Evolutionary conservation across 257 asterid genomes (phyloP), one percentile per base, ranked within the genome.

Genomic region (Solanum acaule): DNA sequence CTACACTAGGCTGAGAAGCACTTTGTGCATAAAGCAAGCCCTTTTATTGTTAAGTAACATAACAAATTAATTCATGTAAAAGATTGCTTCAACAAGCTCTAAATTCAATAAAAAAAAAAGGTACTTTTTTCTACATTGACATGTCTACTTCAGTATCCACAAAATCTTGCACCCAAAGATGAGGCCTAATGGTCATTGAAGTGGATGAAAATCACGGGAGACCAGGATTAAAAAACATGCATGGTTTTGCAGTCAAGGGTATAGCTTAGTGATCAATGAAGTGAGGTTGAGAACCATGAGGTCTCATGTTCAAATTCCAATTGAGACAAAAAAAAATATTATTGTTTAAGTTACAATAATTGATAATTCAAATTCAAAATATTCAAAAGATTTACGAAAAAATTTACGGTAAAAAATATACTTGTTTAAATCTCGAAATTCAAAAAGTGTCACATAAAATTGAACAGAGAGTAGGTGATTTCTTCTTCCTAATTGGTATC

Each of bases 401-500:
- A 31, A 31, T 31, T 31, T 31, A 31, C 33, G 33, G 3, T 31
- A 2, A 31, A 31, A 31, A 31, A 31, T 31, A 31, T 31, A 1
- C 2, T 31, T 31, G 33, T 31, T 31, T 31, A 3, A 31, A 31
- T 31, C 33, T 31, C 38, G 6, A 35, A 35, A 35, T 37, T 10
- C 40, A 0, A 37, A 37, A 37, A 37, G 10, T 37, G 49, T 1
- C 33, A 31, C 33, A 31, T 31, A 31, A 31, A 31, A 31, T 31
- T 31, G 33, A 31, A 31, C 33, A 31, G 33, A 31, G 33, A 31
- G 33, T 31, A 31, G 33, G 2, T 31, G 61, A 49, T 49, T 52
- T 52, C 23, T 52, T 52, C 0, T 52, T 52, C 1, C 23, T 6
- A 0, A 52, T 0, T 0, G 0, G 0, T 2, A 49, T 16, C 61